Conservation (phyloP, 352 stramenopile species). For the Aphanomyces stellatus region DNA sequence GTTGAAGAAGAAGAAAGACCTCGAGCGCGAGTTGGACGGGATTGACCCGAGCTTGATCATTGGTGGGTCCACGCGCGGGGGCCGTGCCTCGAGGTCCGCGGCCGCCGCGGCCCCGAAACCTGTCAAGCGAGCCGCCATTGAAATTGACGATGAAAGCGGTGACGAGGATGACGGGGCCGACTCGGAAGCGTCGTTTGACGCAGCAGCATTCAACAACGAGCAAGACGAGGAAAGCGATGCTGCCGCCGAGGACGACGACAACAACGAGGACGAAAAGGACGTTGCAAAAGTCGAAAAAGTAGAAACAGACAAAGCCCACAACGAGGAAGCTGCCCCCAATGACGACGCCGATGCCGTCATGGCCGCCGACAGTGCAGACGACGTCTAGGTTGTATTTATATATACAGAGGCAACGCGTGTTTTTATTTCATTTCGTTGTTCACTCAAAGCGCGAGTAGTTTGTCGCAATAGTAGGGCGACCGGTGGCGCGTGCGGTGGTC, state of each 20-base stretch:
- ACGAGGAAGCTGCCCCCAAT: too few relatives aligned
- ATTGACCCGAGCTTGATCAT: slow-evolving; percentile 81
- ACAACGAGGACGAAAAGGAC: too few relatives aligned
- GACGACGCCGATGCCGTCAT: too few relatives aligned
- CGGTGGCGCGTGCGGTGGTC: slow-evolving; percentile 69
- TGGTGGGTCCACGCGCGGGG: not conserved
- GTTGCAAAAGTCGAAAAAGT: too few relatives aligned
- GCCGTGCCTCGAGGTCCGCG: not conserved
- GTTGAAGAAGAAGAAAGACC: slow-evolving; percentile 57
- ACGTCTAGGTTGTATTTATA: too few relatives aligned
- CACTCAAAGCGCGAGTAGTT: slow-evolving; percentile 34
- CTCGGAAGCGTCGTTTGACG: slow-evolving; percentile 15
- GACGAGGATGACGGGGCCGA: not conserved
- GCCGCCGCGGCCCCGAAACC: not conserved
- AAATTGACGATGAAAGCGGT: not conserved
- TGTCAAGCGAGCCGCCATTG: not conserved
- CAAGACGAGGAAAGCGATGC: not conserved
- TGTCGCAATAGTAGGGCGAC: slow-evolving; percentile 59
- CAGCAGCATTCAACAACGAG: not conserved
- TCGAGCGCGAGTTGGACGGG: slow-evolving; percentile 67
- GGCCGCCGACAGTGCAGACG: too few relatives aligned
- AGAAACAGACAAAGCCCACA: too few relatives aligned
- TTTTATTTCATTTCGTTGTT: too few relatives aligned
- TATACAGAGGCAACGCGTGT: too few relatives aligned
- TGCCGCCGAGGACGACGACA: too few relatives aligned